Evolutionary conservation across 1,284 basidiomycete genomes (phyloP), one percentile per base, ranked within the genome.

Genomic region (Fomes fomentarius): DNA sequence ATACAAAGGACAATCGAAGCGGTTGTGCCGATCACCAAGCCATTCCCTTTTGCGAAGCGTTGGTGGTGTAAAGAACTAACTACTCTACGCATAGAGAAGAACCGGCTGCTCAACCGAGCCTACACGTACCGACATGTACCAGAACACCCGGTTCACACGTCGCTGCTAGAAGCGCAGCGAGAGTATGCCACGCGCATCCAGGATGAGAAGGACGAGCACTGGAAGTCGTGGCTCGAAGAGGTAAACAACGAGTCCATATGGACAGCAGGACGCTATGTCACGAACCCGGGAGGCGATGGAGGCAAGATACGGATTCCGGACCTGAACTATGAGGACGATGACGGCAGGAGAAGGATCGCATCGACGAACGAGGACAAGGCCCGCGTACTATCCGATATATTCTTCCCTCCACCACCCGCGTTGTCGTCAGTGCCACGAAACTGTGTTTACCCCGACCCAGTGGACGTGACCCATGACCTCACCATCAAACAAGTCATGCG

Each of bases 331-430:
- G 50, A 56, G 2, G 33, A 54, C 15, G 22, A 48, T 0, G 63
- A 58, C 44, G 25, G 5, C n/a, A n/a, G n/a, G n/a, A n/a, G n/a
- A n/a, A n/a, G n/a, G 22, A 28, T n/a, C 14, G n/a, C 22, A 25
- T 44, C 6, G 47, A 33, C 25, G 10, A 15, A 0, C 49, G 47
- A 35, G 74, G 75, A 52, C 60, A 63, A 14, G 28, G 60, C 8
- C 31, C 64, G 0, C 61, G 75, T 3, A 65, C 61, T 22, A n/a
- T 50, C 0, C 47, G 63, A 2, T 74, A n/a, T 75, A 63, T 77
- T 75, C 54, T 70, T 49, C n/a, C 17, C 66, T 0, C 55, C 59
- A 0, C 66, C 63, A 1, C 44, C 33, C 9, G 49, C 17, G 52
- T 60, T 3, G 40, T 43, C 1, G 52, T 48, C 19, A 35, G 42